A percentile compares a stretch with the other conserved stretches of the same genome.
Conservation (phyloP, 1,139 yeast genomes). For the Kodamaea alishanica region DNA sequence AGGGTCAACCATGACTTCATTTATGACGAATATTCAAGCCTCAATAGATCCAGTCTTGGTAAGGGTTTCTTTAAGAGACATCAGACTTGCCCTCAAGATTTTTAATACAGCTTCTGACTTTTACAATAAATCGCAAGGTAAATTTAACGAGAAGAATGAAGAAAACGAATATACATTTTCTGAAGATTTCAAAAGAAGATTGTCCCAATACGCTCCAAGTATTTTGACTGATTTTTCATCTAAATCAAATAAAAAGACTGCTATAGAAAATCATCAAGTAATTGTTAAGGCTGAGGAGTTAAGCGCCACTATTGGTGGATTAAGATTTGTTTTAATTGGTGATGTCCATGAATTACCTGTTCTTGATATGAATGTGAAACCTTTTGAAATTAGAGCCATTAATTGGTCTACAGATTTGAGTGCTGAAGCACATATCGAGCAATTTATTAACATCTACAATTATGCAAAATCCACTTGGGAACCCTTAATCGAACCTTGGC, state of each 20-base stretch:
- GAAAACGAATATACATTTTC: conserved; percentile 40
- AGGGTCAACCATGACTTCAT: conserved; percentile 55
- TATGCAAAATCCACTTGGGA: conserved; percentile 96
- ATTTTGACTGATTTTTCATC: conserved; percentile 43
- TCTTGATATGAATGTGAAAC: conserved; percentile 71
- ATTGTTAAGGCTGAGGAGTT: conserved; percentile 70
- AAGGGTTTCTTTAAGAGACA: conserved; percentile 83
- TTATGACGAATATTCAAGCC: conserved; percentile 61
- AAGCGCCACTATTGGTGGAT: conserved; percentile 69
- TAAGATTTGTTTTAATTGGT: conserved; percentile 85
- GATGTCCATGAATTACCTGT: conserved; percentile 93
- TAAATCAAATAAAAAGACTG: conserved; percentile 10
- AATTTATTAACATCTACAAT: conserved; percentile 77
- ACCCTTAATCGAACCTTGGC: conserved; percentile 88
- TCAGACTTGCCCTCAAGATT: conserved; percentile 71
- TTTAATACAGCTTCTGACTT: conserved; percentile 68
- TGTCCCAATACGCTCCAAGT: conserved; percentile 68
- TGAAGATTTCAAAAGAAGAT: conserved; percentile 56
- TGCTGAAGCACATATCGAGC: conserved; percentile 66
- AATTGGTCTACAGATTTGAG: conserved; percentile 90
- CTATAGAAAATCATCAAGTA: conserved; percentile 15
- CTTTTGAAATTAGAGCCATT: conserved; percentile 67
- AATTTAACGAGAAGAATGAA: conserved; percentile 17
- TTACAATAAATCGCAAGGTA: conserved; percentile 31
- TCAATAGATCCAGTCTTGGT: conserved; percentile 78